Evolutionary conservation across 306 rosid genomes (phyloP), one percentile per base, ranked within the genome.

Genomic region (Ammopiptanthus mongolicus): DNA sequence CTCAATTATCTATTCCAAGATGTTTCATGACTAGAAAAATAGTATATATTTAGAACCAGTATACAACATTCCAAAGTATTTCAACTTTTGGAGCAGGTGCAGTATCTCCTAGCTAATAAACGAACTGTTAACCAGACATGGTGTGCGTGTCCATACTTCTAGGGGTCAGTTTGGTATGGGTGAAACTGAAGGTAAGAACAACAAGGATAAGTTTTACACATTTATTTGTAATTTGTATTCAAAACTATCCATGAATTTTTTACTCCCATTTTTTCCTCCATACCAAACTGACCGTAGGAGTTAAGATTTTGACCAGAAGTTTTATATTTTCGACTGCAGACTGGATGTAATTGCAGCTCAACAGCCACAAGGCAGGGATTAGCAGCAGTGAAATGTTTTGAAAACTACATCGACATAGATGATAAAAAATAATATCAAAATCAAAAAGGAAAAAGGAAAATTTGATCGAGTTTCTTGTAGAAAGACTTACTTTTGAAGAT

Each of bases 401-500:
- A 57, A 11, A 66, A 37, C 55, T 18, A 22, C 29, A 59, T 66
- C 58, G 50, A 18, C 34, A 51, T 25, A 22, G 11, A 47, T 36
- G 57, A 67, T 41, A 23, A 5, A 29, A 58, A 25, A 62, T 23
- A 41, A 74, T 66, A 51, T 64, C 15, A 9, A 51, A 42, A 42
- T 4, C 44, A 3, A 21, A 53, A 5, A 60, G 18, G 23, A 13
- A 50, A 22, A 8, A 15, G 37, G 5, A n/a, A 5, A 22, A 22
- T 23, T 47, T 42, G 36, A 28, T 25, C 18, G 39, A 34, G 68
- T 71, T 74, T 67, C 33, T 6, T 12, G 55, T 58, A 19, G 25
- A 71, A 68, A 34, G 39, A 76, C 87, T 78, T 84, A 86, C 90
- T 17, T 47, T 50, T 46, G 56, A 64, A 31, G 70, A 41, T 12